Percentiles rank a stretch among this genome's conserved stretches.
These are phyloP conservation scores for Linanthus parryae DNA, from an alignment of 148 eudicot genomes.

Conservation along the genomic window DNA sequence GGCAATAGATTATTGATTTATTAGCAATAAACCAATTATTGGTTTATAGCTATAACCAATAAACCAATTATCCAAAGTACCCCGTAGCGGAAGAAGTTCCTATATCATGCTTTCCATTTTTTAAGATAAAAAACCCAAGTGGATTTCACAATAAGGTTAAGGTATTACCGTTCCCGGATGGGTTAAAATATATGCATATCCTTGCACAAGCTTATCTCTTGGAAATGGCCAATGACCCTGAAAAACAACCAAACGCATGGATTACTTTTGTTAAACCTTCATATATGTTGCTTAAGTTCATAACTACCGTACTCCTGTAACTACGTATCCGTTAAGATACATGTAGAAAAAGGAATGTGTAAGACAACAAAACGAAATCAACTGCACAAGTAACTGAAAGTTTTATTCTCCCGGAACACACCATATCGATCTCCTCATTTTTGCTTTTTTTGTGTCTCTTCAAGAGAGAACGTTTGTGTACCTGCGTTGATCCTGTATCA, in stretches of 20 bases:
- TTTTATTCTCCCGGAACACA: not conserved
- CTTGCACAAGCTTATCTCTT: slow-evolving; percentile 16
- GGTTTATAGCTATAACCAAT: too few relatives aligned
- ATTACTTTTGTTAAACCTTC: too few relatives aligned
- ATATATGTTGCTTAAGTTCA: not conserved
- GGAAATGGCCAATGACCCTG: slow-evolving; percentile 25
- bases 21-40: too few relatives aligned
- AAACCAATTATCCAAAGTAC: too few relatives aligned
- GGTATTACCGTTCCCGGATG: slow-evolving; percentile 19
- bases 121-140: not conserved
- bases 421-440: not conserved
- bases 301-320: too few relatives aligned
- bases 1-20: too few relatives aligned
- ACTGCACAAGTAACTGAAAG: too few relatives aligned
- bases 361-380: too few relatives aligned
- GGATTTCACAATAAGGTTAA: not conserved
- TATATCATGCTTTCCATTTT: too few relatives aligned
- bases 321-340: too few relatives aligned
- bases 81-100: not conserved
- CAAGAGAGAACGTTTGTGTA: not conserved
- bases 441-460: not conserved
- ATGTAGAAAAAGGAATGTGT: too few relatives aligned
- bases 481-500: slow-evolving; percentile 27
- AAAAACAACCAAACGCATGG: not conserved
- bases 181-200: slow-evolving; percentile 24